These are phyloP conservation scores for Cyclostephanos tholiformis DNA, from an alignment of 108 stramenopile species.

Conservation along the genomic window DNA sequence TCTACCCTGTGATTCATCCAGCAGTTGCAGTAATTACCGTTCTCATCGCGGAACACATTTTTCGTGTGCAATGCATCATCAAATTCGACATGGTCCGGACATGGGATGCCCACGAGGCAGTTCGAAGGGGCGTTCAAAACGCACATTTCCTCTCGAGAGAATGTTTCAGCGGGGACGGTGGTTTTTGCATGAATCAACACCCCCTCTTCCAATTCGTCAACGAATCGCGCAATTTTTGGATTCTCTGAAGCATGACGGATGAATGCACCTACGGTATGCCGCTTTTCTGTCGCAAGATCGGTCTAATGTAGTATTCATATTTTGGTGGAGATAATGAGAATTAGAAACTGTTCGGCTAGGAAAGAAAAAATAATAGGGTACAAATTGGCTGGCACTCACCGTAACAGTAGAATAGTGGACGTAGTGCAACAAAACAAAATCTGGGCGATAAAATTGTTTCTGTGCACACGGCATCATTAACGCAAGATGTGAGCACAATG, in stretches of 20 bases:
- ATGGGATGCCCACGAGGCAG: conserved; percentile 58
- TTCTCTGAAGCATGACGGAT: conserved; percentile 34
- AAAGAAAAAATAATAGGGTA: not conserved
- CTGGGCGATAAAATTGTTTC: conserved; percentile 82
- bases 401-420: conserved; percentile 87
- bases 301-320: conserved; percentile 15
- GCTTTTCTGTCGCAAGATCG: conserved; percentile 52
- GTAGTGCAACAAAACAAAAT: conserved; percentile 79
- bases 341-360: not conserved
- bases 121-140: conserved; percentile 34
- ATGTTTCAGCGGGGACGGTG: conserved; percentile 62
- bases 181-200: conserved; percentile 58
- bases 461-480: not conserved
- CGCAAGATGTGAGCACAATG: not conserved
- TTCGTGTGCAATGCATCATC: conserved; percentile 51
- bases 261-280: conserved; percentile 44
- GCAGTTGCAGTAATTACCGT: conserved; percentile 64
- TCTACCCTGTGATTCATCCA: conserved; percentile 64
- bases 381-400: conserved; percentile 7
- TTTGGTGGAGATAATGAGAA: not conserved
- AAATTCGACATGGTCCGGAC: conserved; percentile 57
- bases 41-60: conserved; percentile 59
- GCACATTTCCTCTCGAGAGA: conserved; percentile 50
- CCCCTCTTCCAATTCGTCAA: conserved; percentile 53
- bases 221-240: conserved; percentile 46